phyloP scores from a whole-genome alignment of 75 land plant genomes.

The Selaginella tamariscina region DNA sequence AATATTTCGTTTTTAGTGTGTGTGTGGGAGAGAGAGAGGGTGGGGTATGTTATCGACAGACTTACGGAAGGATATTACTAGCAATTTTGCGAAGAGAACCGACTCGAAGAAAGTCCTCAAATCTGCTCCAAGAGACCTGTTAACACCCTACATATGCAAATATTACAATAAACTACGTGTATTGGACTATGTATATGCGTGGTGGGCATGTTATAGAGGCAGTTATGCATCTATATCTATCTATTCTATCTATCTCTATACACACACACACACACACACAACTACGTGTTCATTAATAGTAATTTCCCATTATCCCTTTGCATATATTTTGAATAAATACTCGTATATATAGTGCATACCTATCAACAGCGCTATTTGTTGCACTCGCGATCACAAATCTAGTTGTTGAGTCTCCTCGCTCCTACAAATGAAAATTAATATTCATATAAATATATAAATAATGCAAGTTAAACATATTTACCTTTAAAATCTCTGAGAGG shows the following conservation, averaged over 20 bases:
- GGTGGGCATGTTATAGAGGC: not conserved
- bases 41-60: not conserved
- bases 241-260: too few relatives aligned
- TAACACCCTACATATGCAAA: constrained; percentile 29
- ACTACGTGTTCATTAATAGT: not conserved
- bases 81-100: constrained; percentile 22
- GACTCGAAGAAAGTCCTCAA: constrained; percentile 24
- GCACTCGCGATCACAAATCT: constrained; percentile 26
- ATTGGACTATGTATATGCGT: too few relatives aligned
- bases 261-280: not conserved
- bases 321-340: not conserved
- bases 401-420: not conserved
- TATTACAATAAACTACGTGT: too few relatives aligned
- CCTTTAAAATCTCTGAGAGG: constrained; percentile 18
- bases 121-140: constrained; percentile 26
- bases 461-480: not conserved
- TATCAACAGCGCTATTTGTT: constrained; percentile 29
- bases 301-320: not conserved
- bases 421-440: constrained; percentile 2
- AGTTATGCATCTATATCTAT: not conserved
- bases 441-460: not conserved
- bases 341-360: constrained; percentile 18
- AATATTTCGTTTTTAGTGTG: too few relatives aligned
- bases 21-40: too few relatives aligned
- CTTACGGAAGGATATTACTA: constrained; percentile 25